phyloP scores from a whole-genome alignment of 768 basidiomycete species.

The Gyrodon lividus region DNA sequence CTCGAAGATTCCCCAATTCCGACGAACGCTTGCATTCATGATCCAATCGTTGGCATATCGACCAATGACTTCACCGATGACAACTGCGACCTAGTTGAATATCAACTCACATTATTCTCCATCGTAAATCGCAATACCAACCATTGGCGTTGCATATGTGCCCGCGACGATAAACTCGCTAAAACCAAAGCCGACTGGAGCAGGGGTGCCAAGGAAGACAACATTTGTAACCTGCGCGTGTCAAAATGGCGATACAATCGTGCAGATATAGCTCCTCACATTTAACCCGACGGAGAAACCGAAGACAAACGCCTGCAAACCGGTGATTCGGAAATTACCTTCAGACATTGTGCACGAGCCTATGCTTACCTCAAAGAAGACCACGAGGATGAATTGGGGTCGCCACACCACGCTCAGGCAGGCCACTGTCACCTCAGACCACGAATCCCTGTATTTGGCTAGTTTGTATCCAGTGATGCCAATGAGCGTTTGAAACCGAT shows the following conservation, averaged over 20 bases:
- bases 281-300: conserved; percentile 51
- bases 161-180: conserved; percentile 40
- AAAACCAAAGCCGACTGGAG: conserved; percentile 49
- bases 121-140: conserved; percentile 13
- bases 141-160: conserved; percentile 46
- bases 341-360: background rate
- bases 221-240: conserved; percentile 48
- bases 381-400: conserved; percentile 43
- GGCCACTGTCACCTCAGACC: conserved; percentile 34
- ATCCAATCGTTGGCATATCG: conserved; percentile 52
- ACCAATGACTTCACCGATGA: conserved; percentile 53
- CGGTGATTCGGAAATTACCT: background rate
- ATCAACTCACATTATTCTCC: background rate
- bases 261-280: conserved; percentile 19
- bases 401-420: conserved; percentile 46
- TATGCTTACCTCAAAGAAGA: conserved; percentile 37
- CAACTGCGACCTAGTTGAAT: conserved; percentile 39
- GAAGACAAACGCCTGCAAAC: conserved; percentile 40
- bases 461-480: conserved; percentile 49
- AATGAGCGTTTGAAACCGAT: conserved; percentile 45
- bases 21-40: conserved; percentile 41
- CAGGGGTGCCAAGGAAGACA: conserved; percentile 49
- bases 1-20: conserved; percentile 51
- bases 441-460: conserved; percentile 43
- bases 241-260: background rate